Conservation (phyloP, 805 yeast species). For the Saturnispora mendoncae region DNA sequence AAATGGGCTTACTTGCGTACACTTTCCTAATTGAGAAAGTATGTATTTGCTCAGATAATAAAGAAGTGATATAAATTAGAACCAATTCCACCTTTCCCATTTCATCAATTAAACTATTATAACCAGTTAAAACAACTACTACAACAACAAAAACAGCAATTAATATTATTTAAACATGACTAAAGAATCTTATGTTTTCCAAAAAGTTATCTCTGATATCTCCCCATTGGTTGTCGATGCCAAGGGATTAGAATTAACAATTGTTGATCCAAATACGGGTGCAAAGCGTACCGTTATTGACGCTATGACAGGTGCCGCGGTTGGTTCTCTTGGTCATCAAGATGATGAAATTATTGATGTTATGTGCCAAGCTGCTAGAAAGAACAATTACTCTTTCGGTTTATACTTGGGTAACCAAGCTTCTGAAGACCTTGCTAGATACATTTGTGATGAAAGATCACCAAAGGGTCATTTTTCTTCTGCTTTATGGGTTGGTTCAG, state of each 20-base stretch:
- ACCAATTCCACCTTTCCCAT: background rate
- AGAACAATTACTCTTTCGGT: slow-evolving; percentile 32
- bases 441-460: slow-evolving; percentile 35
- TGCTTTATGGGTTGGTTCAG: slow-evolving; percentile 52
- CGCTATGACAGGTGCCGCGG: slow-evolving; percentile 48
- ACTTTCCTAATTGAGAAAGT: slow-evolving; percentile 11
- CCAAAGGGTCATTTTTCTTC: slow-evolving; percentile 33
- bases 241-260: slow-evolving; percentile 18
- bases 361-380: slow-evolving; percentile 31
- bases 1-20: background rate
- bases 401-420: slow-evolving; percentile 29
- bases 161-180: slow-evolving; percentile 10
- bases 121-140: too few species aligned
- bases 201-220: slow-evolving; percentile 17
- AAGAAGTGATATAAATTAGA: background rate
- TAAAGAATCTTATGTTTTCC: slow-evolving; percentile 17
- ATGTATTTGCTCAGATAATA: background rate
- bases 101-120: background rate
- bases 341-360: slow-evolving; percentile 33
- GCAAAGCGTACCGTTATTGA: slow-evolving; percentile 30
- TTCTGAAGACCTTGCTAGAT: slow-evolving; percentile 36
- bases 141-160: background rate
- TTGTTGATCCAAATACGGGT: slow-evolving; percentile 34
- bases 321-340: slow-evolving; percentile 38
- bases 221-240: slow-evolving; percentile 18